A percentile compares a stretch with the other conserved stretches of the same genome.
Evolutionary conservation across 1,284 basidiomycete genomes (phyloP).

Genomic region (Melampsora americana): DNA sequence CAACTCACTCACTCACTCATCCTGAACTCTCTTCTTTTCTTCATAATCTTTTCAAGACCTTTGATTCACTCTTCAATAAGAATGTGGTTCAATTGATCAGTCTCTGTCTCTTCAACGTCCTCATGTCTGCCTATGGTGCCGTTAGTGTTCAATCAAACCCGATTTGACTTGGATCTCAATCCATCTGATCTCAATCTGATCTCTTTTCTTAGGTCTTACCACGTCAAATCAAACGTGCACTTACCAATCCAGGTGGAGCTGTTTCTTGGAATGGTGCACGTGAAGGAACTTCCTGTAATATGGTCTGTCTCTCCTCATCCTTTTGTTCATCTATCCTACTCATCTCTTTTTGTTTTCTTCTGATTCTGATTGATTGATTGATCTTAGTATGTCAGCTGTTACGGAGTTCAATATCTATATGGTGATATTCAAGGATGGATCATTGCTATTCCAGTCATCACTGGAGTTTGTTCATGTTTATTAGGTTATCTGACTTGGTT

Average conservation of each 20-base stretch:
- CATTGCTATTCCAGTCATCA: constrained; percentile 23
- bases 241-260: not conserved
- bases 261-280: not conserved
- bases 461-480: constrained; percentile 13
- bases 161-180: not conserved
- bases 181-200: not conserved
- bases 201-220: constrained; percentile 12
- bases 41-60: constrained; percentile 7
- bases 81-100: constrained; percentile 26
- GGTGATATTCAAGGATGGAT: constrained; percentile 25
- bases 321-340: not conserved
- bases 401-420: constrained; percentile 33
- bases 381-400: constrained; percentile 42
- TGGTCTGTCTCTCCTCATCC: constrained; percentile 1
- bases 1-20: not conserved
- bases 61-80: constrained; percentile 30
- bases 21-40: not conserved
- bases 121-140: constrained; percentile 29
- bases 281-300: constrained; percentile 33
- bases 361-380: no score
- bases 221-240: constrained; percentile 26
- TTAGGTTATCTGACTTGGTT: constrained; percentile 29
- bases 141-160: constrained; percentile 13
- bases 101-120: constrained; percentile 29
- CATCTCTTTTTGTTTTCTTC: not conserved